These are phyloP conservation scores for Boechera stricta DNA, from an alignment of 345 rosid genomes.

Conservation along the genomic window DNA sequence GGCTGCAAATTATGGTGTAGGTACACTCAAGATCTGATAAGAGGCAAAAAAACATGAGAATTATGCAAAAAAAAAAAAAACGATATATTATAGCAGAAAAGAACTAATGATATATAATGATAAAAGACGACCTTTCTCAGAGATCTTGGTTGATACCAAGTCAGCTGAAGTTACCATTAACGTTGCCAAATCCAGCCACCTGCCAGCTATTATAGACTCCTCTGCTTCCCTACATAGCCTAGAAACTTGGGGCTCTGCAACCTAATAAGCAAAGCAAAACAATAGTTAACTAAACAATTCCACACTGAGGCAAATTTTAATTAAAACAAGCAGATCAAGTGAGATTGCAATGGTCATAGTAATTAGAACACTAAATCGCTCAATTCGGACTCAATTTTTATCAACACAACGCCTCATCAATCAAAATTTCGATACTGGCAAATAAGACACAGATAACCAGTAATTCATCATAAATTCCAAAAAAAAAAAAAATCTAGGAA, in stretches of 20 bases:
- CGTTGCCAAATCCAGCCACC: constrained; percentile 83
- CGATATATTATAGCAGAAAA: not conserved
- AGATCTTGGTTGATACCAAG: constrained; percentile 80
- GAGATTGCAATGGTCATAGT: not conserved
- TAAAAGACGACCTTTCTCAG: constrained; percentile 79
- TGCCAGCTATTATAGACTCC: constrained; percentile 60
- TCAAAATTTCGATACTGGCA: no score
- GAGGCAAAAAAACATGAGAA: constrained; percentile 11
- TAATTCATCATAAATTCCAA: not conserved
- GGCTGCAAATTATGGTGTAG: constrained; percentile 92
- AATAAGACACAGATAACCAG: no score
- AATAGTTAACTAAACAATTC: not conserved
- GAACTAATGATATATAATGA: not conserved
- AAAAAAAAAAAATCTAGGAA: no score
- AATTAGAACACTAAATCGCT: not conserved
- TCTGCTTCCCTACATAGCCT: constrained; percentile 85
- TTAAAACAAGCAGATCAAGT: not conserved
- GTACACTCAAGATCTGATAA: constrained; percentile 87
- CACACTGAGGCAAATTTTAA: not conserved
- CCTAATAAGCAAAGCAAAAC: constrained; percentile 46
- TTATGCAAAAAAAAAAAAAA: not conserved
- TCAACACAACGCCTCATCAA: not conserved
- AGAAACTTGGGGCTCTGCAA: constrained; percentile 68
- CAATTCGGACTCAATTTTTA: not conserved
- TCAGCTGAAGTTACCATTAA: constrained; percentile 93